phyloP scores from a whole-genome alignment of 441 rosid species.

The Biscutella laevigata region DNA sequence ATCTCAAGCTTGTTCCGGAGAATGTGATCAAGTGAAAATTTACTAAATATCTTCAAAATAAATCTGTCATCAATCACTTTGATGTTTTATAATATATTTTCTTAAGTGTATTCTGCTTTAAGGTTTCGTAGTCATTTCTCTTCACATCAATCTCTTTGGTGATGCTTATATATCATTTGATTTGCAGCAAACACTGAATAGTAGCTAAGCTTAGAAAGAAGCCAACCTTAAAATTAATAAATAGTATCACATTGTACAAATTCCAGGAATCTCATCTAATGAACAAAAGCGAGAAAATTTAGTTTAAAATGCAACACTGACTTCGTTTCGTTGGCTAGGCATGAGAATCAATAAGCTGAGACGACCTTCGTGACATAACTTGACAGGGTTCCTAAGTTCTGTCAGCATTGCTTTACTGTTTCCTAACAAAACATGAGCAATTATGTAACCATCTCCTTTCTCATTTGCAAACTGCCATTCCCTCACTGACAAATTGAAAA shows the following conservation, averaged over 20 bases:
- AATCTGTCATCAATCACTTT: neutral
- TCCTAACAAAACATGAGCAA: conserved; percentile 58
- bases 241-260: neutral
- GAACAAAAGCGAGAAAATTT: neutral
- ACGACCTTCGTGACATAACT: conserved; percentile 61
- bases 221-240: neutral
- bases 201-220: neutral
- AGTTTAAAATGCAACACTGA: conserved; percentile 9
- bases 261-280: neutral
- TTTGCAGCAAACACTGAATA: no score
- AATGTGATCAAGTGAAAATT: neutral
- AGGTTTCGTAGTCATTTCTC: no score
- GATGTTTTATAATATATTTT: neutral
- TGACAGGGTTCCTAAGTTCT: conserved; percentile 47
- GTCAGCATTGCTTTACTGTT: conserved; percentile 50
- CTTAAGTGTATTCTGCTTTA: neutral
- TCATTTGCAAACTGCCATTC: conserved; percentile 85
- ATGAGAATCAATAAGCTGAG: conserved; percentile 63
- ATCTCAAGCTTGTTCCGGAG: conserved; percentile 25
- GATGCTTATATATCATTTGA: no score
- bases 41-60: neutral
- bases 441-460: conserved; percentile 53
- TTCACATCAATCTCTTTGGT: no score
- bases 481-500: conserved; percentile 65
- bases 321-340: conserved; percentile 41